Evolutionary conservation across 2,329 filamentous ascomycete genomes (phyloP).

Genomic region (Trichoderma koningiopsis): DNA sequence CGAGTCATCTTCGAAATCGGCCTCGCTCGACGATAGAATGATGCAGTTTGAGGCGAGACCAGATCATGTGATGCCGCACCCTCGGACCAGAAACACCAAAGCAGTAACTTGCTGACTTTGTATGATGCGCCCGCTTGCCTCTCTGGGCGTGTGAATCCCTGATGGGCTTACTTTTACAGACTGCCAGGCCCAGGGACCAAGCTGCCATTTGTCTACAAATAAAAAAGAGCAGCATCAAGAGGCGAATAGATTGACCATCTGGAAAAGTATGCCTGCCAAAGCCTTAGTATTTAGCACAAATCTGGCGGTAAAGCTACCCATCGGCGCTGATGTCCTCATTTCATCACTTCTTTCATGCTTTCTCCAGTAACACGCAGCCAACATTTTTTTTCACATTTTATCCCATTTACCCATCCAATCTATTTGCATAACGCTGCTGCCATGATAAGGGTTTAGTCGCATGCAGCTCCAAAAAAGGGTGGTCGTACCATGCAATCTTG

Average conservation of each 20-base stretch:
- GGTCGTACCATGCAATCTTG: not conserved
- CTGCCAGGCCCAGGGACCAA: not conserved
- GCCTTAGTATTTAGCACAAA: not conserved
- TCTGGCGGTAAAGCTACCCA: not conserved
- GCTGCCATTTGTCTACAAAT: not conserved
- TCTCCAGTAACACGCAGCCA: not conserved
- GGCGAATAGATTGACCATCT: not conserved
- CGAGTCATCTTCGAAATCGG: not conserved
- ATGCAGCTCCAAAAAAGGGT: not conserved
- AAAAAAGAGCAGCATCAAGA: not conserved
- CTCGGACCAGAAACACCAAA: not conserved
- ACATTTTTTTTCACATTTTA: not conserved
- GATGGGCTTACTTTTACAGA: rapidly evolving
- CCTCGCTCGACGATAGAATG: not conserved
- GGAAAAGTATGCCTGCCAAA: not conserved
- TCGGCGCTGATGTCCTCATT: not conserved
- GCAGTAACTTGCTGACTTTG: not conserved
- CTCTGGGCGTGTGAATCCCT: not conserved
- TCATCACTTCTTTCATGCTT: not conserved
- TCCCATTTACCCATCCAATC: not conserved
- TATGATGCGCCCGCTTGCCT: not conserved
- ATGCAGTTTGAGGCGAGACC: not conserved
- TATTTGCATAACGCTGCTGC: not conserved
- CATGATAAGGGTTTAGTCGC: not conserved
- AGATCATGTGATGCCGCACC: not conserved